Conservation (phyloP, 106 monocot genomes). For the Narthecium ossifragum region DNA sequence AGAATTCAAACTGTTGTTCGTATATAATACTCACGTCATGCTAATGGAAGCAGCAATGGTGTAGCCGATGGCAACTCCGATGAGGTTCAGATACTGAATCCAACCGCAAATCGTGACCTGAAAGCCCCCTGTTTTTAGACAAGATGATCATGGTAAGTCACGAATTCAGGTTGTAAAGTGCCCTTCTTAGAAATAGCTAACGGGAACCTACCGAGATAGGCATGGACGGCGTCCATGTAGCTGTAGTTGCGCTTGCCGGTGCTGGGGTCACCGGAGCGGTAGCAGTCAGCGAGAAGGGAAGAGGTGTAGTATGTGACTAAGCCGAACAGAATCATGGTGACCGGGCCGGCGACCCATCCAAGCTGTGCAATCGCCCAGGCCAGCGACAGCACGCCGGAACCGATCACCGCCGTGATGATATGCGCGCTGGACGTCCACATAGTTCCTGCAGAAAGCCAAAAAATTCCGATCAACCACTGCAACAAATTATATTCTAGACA, state of each 20-base stretch:
- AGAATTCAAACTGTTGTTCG: too few relatives aligned
- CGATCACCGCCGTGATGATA: conserved; percentile 68
- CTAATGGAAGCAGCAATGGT: conserved; percentile 75
- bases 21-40: conserved; percentile 39
- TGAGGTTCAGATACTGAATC: conserved; percentile 51
- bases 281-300: conserved; percentile 63
- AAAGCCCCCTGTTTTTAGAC: conserved; percentile 30
- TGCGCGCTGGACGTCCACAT: conserved; percentile 60
- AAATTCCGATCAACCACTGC: too few relatives aligned
- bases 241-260: conserved; percentile 72
- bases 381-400: conserved; percentile 59
- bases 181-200: too few relatives aligned
- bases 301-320: conserved; percentile 63
- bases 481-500: not conserved
- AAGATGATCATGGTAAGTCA: too few relatives aligned
- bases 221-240: conserved; percentile 63
- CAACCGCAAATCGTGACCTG: conserved; percentile 58
- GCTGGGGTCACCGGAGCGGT: conserved; percentile 46
- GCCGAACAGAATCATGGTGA: conserved; percentile 46
- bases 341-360: conserved; percentile 59
- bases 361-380: conserved; percentile 68
- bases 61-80: conserved; percentile 66
- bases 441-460: conserved; percentile 18
- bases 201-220: conserved; percentile 38
- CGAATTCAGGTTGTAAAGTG: too few relatives aligned